Evolutionary conservation across 805 yeast species (phyloP).

Genomic region (Candida broadrunensis): DNA sequence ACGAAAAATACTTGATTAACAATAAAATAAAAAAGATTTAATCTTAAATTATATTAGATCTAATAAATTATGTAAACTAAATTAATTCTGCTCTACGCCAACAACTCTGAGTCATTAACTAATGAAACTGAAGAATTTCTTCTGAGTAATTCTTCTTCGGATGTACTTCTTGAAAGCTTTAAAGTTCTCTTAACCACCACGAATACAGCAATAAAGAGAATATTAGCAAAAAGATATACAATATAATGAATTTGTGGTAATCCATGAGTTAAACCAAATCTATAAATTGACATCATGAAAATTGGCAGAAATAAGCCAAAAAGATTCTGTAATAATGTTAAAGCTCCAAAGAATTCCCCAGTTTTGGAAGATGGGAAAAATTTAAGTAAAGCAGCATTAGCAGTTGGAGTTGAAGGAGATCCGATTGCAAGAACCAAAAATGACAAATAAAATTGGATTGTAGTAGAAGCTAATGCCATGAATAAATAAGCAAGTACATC

Average conservation of each 20-base stretch:
- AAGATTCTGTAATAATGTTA: slow-evolving; percentile 52
- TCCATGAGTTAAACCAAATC: slow-evolving; percentile 14
- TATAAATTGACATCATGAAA: slow-evolving; percentile 44
- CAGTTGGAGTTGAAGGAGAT: slow-evolving; percentile 50
- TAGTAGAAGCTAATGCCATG: slow-evolving; percentile 19
- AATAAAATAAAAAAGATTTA: too few species aligned
- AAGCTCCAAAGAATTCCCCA: slow-evolving; percentile 16
- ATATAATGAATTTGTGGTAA: slow-evolving; percentile 21
- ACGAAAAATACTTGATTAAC: too few species aligned
- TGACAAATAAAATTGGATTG: slow-evolving; percentile 42
- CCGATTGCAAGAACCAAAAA: slow-evolving; percentile 42
- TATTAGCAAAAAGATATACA: slow-evolving; percentile 8
- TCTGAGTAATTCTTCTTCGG: slow-evolving; percentile 2
- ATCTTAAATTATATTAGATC: too few species aligned
- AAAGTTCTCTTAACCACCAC: slow-evolving; percentile 7
- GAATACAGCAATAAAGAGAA: slow-evolving; percentile 3
- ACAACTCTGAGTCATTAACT: too few species aligned
- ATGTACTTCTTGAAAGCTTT: slow-evolving; percentile 4
- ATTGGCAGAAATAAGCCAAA: slow-evolving; percentile 48
- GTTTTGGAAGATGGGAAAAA: slow-evolving; percentile 42
- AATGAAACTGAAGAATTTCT: slow-evolving; percentile 2
- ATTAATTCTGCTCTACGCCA: too few species aligned
- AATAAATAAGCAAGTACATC: slow-evolving; percentile 36
- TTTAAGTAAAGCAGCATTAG: slow-evolving; percentile 57
- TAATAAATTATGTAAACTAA: too few species aligned